phyloP scores from a whole-genome alignment of 164 flowering plant species.

The Amborella trichopoda region DNA sequence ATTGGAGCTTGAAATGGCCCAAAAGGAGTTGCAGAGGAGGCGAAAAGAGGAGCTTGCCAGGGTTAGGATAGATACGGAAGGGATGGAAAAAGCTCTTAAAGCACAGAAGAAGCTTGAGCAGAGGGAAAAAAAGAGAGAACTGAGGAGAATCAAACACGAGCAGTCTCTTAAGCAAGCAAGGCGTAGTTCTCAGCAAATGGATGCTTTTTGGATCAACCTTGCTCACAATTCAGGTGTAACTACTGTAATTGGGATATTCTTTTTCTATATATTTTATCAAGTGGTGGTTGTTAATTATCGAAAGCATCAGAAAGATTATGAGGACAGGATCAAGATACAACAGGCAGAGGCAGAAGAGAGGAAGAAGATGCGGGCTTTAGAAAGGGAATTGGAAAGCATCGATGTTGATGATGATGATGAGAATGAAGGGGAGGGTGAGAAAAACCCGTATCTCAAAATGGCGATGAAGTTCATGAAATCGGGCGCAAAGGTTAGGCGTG shows the following conservation, averaged over 20 bases:
- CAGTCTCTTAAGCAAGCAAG: slow-evolving; percentile 30
- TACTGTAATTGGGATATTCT: slow-evolving; percentile 46
- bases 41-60: slow-evolving; percentile 29
- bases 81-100: slow-evolving; percentile 43
- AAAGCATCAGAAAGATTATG: slow-evolving; percentile 78
- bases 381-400: slow-evolving; percentile 48
- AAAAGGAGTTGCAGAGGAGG: slow-evolving; percentile 38
- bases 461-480: slow-evolving; percentile 84
- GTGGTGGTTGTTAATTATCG: slow-evolving; percentile 60
- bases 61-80: slow-evolving; percentile 38
- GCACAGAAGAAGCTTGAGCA: slow-evolving; percentile 49
- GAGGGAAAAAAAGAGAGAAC: slow-evolving; percentile 32
- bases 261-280: slow-evolving; percentile 58
- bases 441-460: slow-evolving; percentile 58
- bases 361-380: slow-evolving; percentile 69
- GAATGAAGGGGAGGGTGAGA: slow-evolving; percentile 33
- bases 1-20: slow-evolving; percentile 41
- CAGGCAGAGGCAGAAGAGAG: slow-evolving; percentile 88
- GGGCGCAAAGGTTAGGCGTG: slow-evolving; percentile 84
- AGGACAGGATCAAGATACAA: slow-evolving; percentile 86
- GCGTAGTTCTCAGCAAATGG: slow-evolving; percentile 25
- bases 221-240: slow-evolving; percentile 47
- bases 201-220: slow-evolving; percentile 35
- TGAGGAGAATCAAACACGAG: slow-evolving; percentile 32
- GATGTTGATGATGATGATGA: slow-evolving; percentile 46